Conservation (phyloP, 2,329 filamentous ascomycete genomes). For the Dactylellina parvicollis region DNA sequence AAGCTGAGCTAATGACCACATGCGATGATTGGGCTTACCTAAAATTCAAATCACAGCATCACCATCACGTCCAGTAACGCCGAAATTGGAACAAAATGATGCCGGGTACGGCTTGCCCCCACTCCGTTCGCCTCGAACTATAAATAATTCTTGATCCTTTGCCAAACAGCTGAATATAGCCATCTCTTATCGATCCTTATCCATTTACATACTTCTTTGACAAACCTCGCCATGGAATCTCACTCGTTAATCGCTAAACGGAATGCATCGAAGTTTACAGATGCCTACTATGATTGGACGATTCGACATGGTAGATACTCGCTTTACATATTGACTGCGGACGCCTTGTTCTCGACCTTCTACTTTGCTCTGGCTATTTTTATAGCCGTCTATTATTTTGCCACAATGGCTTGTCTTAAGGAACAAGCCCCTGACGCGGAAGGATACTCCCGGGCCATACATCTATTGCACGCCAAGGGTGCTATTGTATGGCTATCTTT, state of each 20-base stretch:
- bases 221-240: constrained; percentile 4
- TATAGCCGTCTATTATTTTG: constrained; percentile 17
- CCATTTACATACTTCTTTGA: too few relatives aligned
- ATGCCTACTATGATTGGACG: constrained; percentile 12
- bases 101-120: too few relatives aligned
- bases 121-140: too few relatives aligned
- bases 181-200: too few relatives aligned
- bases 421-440: background rate
- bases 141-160: too few relatives aligned
- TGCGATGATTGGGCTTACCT: too few relatives aligned
- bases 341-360: constrained; percentile 3
- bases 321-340: background rate
- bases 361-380: constrained; percentile 34
- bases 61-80: too few relatives aligned
- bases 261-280: background rate
- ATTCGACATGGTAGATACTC: constrained; percentile 1
- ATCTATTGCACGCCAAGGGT: constrained; percentile 7
- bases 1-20: too few relatives aligned
- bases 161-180: too few relatives aligned
- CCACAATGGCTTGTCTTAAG: constrained; percentile 3
- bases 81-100: too few relatives aligned
- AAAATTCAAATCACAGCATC: too few relatives aligned
- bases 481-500: constrained; percentile 1
- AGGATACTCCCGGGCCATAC: background rate
- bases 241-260: background rate